Evolutionary conservation across 2,329 filamentous ascomycete species (phyloP).

Genomic region (Fusarium staphyleae): DNA sequence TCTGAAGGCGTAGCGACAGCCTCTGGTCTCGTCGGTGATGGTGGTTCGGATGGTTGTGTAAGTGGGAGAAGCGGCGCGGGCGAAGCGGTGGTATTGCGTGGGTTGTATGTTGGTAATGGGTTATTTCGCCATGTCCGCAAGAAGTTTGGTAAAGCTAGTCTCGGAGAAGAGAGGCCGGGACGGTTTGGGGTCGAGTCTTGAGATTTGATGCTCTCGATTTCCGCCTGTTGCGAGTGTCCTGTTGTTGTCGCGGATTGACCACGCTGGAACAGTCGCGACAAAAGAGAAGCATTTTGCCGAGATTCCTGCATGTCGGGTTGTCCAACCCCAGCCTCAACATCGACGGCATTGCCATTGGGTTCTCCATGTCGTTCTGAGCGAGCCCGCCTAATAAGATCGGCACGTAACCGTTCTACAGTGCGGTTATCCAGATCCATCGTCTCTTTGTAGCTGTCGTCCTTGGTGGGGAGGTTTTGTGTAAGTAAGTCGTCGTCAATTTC

Average conservation of each 20-base stretch:
- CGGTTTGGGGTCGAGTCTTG: conserved; percentile 51
- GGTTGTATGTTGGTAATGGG: conserved; percentile 7
- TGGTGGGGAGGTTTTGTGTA: conserved; percentile 13
- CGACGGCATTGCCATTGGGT: conserved; percentile 14
- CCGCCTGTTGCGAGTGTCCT: conserved; percentile 31
- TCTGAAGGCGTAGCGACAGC: conserved; percentile 20
- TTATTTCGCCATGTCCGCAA: conserved; percentile 23
- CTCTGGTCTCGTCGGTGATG: conserved; percentile 16
- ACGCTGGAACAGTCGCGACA: conserved; percentile 32
- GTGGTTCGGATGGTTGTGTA: conserved; percentile 6
- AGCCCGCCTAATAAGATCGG: conserved; percentile 45
- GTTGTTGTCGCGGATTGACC: conserved; percentile 26
- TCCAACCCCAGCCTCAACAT: conserved; percentile 19
- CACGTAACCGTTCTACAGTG: conserved; percentile 45
- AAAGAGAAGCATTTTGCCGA: conserved; percentile 8
- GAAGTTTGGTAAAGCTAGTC: conserved; percentile 19
- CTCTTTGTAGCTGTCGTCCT: not conserved
- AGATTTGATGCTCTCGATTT: conserved; percentile 56
- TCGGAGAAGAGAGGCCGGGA: conserved; percentile 11
- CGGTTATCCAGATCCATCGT: conserved; percentile 35
- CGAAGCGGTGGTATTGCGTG: conserved; percentile 24
- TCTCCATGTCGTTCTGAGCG: conserved; percentile 38
- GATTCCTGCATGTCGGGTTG: conserved; percentile 14
- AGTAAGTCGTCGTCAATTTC: conserved; percentile 19
- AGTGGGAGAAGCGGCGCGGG: conserved; percentile 27